Evolutionary conservation across 176 grass and related monocot species (phyloP), one percentile per base, ranked within the genome.

Genomic region (maize (Zea mays)): DNA sequence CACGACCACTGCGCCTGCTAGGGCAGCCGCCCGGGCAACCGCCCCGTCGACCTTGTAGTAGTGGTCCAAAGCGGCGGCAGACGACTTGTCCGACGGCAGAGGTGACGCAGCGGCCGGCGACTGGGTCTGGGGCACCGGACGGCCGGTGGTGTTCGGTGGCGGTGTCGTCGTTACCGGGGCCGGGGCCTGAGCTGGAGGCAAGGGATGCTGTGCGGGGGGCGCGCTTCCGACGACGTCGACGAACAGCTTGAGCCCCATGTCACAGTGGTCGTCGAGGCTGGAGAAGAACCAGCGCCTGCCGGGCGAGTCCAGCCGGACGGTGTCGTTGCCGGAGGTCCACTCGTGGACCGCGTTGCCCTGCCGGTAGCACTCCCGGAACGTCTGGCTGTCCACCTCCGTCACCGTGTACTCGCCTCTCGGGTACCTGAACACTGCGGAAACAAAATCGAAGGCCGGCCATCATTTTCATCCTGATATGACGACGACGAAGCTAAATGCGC

Each of bases 221-320:
- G 8, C 0, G 13, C 7, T 10, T 42, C 1, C 39, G 38, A 5
- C 37, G 47, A 68, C 52, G 14, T 34, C 1, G 62, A 80, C 70
- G 70, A 74, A 10, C 42, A 85, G 77, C 62, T 80, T 85, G 62
- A 80, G 44, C n/a, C 84, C 84, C 12, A 17, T 2, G 4, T 59
- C 2, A 51, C 84, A 85, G 62, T 85, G 77, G 62, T 50, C 6
- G 34, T 5, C 70, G 1, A 68, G 0, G 70, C 20, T 4, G 70
- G 62, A 80, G 51, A 80, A 58, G 70, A 85, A 85, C 84, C 84
- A 80, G 34, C 76, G 65, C 69, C 13, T 49, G 4, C 62, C 62
- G 6, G 76, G 13, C 35, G 50, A 74, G 49, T 61, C 62, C 13
- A 85, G 84, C 13, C 1, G 1, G 4, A 85, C 42, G 51, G 36